Conservation (phyloP, 1,284 basidiomycete genomes). For the Marasmius oreades region DNA sequence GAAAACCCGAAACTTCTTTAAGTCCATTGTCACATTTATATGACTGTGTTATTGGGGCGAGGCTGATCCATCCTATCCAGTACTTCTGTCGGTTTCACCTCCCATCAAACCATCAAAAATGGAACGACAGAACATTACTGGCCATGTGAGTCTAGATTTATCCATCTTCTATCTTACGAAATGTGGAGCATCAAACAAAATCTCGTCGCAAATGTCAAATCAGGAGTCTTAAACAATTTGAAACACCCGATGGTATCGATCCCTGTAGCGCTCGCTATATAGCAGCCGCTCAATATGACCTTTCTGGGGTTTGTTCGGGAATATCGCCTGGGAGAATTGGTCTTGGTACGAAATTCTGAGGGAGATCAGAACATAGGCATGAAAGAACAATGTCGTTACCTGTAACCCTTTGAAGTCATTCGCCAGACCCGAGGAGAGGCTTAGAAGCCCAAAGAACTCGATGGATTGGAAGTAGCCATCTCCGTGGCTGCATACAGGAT, state of each 20-base stretch:
- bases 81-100: no score
- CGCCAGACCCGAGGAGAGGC: conserved; percentile 14
- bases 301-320: conserved; percentile 23
- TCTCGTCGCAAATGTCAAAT: conserved; percentile 5
- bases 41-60: no score
- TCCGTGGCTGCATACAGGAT: conserved; percentile 27
- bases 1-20: no score
- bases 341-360: conserved; percentile 20
- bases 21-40: no score
- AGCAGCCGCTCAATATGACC: conserved; percentile 23
- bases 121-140: no score
- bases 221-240: neutral
- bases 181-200: conserved; percentile 5
- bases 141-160: no score
- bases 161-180: no score
- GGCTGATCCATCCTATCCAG: no score
- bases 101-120: no score
- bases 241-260: conserved; percentile 6
- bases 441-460: conserved; percentile 25
- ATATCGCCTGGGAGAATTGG: conserved; percentile 21
- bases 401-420: conserved; percentile 24
- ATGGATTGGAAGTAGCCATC: conserved; percentile 21
- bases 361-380: conserved; percentile 16
- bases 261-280: conserved; percentile 12
- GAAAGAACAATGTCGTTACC: conserved; percentile 22